Evolutionary conservation across 108 stramenopile species (phyloP).

Genomic region (Skeletonema menzelii): DNA sequence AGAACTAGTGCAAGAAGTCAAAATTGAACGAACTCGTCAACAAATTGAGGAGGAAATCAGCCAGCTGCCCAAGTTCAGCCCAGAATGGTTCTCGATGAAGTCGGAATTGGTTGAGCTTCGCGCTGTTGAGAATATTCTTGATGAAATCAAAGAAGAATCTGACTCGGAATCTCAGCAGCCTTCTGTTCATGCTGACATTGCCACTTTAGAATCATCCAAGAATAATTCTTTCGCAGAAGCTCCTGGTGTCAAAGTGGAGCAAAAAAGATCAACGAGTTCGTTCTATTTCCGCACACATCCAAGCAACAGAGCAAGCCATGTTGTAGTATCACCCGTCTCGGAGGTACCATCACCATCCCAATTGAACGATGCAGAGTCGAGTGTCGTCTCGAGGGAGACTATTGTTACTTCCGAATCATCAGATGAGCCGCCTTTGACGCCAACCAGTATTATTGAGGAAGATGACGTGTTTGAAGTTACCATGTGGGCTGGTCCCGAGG

Average conservation of each 20-base stretch:
- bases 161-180: no score
- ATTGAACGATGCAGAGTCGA: not conserved
- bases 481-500: not conserved
- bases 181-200: not conserved
- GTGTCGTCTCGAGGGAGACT: not conserved
- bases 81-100: not conserved
- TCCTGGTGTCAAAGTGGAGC: not conserved
- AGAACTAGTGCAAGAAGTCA: not conserved
- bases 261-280: not conserved
- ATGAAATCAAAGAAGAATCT: not conserved
- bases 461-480: not conserved
- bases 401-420: not conserved
- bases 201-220: not conserved
- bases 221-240: no score
- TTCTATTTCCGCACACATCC: slow-evolving; percentile 1
- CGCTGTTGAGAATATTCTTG: not conserved
- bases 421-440: not conserved
- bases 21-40: not conserved
- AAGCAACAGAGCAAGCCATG: not conserved
- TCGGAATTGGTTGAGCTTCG: not conserved
- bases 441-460: not conserved
- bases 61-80: not conserved
- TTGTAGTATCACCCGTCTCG: not conserved
- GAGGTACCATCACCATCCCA: not conserved
- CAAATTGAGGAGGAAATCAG: not conserved